Percentiles rank a stretch among this genome's conserved stretches.
phyloP scores from a whole-genome alignment of 495 filamentous ascomycete species.

The Rhizodiscina lignyota region DNA sequence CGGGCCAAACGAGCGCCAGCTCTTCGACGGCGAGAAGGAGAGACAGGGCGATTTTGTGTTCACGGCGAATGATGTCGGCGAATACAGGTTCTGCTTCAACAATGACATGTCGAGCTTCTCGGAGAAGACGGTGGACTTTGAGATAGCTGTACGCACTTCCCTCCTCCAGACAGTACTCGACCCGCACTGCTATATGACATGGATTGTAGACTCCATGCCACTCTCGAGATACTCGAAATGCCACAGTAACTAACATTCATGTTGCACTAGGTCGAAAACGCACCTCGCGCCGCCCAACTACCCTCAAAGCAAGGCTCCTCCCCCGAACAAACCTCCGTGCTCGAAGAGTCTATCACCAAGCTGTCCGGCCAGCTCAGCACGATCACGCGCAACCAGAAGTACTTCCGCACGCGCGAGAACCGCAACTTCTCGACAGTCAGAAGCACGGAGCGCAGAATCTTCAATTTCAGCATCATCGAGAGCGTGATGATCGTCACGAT shows the following conservation, averaged over 20 bases:
- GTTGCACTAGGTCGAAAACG: slow-evolving; percentile 76
- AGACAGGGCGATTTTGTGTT: slow-evolving; percentile 97
- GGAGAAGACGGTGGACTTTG: slow-evolving; percentile 97
- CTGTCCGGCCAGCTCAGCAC: slow-evolving; percentile 88
- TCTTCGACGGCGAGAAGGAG: slow-evolving; percentile 81
- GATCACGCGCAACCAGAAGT: slow-evolving; percentile 94
- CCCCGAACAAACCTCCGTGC: slow-evolving; percentile 76
- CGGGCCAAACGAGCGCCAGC: slow-evolving; percentile 65
- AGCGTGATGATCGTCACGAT: slow-evolving; percentile 83
- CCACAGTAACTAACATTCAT: too few relatives aligned
- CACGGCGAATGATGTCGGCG: slow-evolving; percentile 80
- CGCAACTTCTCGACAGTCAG: slow-evolving; percentile 95
- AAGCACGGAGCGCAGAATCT: slow-evolving; percentile 87
- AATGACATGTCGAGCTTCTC: slow-evolving; percentile 97
- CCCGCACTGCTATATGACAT: too few relatives aligned
- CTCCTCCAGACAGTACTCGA: too few relatives aligned
- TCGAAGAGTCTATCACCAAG: slow-evolving; percentile 95
- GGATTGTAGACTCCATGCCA: slow-evolving; percentile 2
- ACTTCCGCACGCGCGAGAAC: slow-evolving; percentile 98
- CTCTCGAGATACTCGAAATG: too few relatives aligned
- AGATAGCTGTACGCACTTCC: slow-evolving; percentile 69
- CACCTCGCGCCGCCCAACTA: slow-evolving; percentile 53
- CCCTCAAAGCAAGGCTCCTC: slow-evolving; percentile 82
- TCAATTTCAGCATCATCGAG: slow-evolving; percentile 95
- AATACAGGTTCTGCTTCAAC: slow-evolving; percentile 96